Conservation (phyloP, 805 yeast genomes). For the Saccharomyces mikatae region DNA sequence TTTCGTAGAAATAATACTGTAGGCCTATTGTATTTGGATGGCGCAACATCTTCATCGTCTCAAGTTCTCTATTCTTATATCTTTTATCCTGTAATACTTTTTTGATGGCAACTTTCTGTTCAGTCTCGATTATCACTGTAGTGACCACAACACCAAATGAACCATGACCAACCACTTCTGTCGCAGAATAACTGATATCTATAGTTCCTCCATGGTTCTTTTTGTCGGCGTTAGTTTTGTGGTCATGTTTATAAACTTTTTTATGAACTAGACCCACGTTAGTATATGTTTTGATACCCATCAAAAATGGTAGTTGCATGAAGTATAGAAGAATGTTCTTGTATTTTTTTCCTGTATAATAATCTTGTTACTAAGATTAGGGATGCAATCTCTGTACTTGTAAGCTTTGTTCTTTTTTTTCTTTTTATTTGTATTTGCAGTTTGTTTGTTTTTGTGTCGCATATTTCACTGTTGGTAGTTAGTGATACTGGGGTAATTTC, state of each 20-base stretch:
- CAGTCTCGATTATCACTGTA: slow-evolving; percentile 60
- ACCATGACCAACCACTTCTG: slow-evolving; percentile 89
- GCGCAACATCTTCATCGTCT: slow-evolving; percentile 79
- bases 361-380: neutral
- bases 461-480: neutral
- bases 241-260: slow-evolving; percentile 16
- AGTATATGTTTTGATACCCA: slow-evolving; percentile 17
- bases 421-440: no score
- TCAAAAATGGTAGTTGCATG: neutral
- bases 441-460: neutral
- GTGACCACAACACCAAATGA: slow-evolving; percentile 93
- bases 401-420: neutral
- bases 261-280: slow-evolving; percentile 24
- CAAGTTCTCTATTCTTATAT: slow-evolving; percentile 85
- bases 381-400: neutral
- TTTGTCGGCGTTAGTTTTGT: neutral
- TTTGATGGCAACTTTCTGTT: slow-evolving; percentile 80
- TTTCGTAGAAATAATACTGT: slow-evolving; percentile 76
- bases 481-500: neutral
- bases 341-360: neutral
- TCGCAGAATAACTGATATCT: slow-evolving; percentile 50
- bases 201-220: neutral
- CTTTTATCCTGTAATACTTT: slow-evolving; percentile 87
- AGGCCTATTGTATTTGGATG: slow-evolving; percentile 82
- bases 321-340: neutral